phyloP scores from a whole-genome alignment of 768 basidiomycete species.

The Serendipita vermifera region DNA sequence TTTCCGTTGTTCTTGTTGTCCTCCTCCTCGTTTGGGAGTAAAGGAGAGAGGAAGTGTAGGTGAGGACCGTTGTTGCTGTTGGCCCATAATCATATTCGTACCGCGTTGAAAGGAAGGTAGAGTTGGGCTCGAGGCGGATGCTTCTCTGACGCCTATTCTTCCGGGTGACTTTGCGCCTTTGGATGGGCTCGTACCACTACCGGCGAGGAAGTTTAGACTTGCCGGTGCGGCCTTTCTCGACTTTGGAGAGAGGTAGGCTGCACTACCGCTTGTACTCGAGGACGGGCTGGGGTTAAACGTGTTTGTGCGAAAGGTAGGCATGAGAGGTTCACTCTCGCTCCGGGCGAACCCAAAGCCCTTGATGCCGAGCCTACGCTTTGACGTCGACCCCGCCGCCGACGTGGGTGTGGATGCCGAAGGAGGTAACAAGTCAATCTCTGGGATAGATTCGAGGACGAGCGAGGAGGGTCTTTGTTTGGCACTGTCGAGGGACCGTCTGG shows the following conservation, averaged over 20 bases:
- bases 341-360: neutral
- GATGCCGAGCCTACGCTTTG: neutral
- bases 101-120: neutral
- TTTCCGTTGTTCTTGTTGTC: neutral
- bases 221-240: neutral
- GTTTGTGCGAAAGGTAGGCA: neutral
- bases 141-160: neutral
- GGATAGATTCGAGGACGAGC: neutral
- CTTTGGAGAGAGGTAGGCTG: neutral
- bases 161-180: neutral
- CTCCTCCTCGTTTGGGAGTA: neutral
- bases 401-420: neutral
- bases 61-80: too few species aligned
- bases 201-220: neutral
- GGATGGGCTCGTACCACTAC: too few species aligned
- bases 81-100: neutral
- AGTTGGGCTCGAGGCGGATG: neutral
- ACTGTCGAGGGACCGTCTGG: neutral
- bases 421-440: neutral
- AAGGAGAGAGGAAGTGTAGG: too few species aligned
- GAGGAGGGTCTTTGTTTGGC: too few species aligned
- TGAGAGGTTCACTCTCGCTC: neutral
- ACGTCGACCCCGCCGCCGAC: too few species aligned
- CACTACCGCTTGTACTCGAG: neutral
- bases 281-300: neutral